Base-by-base conservation (phyloP, 169 alveolate species). In the Neospora caninum region DNA sequence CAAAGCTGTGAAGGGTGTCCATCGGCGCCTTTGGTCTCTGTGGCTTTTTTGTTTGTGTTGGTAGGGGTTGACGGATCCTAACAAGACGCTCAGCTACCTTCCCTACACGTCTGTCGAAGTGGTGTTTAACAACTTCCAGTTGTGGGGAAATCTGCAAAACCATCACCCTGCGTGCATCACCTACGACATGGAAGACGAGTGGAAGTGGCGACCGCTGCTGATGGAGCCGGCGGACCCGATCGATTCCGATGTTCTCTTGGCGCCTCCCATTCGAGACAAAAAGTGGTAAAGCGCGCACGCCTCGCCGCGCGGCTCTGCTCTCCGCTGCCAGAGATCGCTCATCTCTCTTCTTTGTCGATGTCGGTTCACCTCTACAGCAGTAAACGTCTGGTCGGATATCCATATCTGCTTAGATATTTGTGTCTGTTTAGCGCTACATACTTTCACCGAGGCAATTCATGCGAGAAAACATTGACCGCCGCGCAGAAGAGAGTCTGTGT, bases 111-210 rank as follows among this genome's bases (percentile, higher is more conserved):
- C 96, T 58, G 92, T 96, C 70, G 97, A 96, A 78, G 89, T 95
- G n/a, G 96, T 96, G 29, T 96, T 96, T 91, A 96, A 96, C 91
- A 83, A 95, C 78, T 80, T 88, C 45, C 96, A 95, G 80, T 94
- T 96, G 38, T 96, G 96, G 96, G 97, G 97, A 20, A 95, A 96
- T 45, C 78, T 96, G 78, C 96, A 95, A 31, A 96, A 96, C 83
- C 96, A 94, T 34, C 96, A 95, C 80, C 97, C 97, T 2, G 96
- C 97, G 0, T 88, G 95, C 92, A 96, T 96, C 70, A 64, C 93
- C 0, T 95, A 94, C 88, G 97, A 95, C 91, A 42, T 96, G 20
- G 96, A 95, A 53, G 94, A 95, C 53, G 83, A 92, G 53, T 93
- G 94, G 91, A 91, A 91, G 83, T 95, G 97, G 96, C 92, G 97